Evolutionary conservation across 73 alveolate species (phyloP).

Genomic region (Diophrys sp.): DNA sequence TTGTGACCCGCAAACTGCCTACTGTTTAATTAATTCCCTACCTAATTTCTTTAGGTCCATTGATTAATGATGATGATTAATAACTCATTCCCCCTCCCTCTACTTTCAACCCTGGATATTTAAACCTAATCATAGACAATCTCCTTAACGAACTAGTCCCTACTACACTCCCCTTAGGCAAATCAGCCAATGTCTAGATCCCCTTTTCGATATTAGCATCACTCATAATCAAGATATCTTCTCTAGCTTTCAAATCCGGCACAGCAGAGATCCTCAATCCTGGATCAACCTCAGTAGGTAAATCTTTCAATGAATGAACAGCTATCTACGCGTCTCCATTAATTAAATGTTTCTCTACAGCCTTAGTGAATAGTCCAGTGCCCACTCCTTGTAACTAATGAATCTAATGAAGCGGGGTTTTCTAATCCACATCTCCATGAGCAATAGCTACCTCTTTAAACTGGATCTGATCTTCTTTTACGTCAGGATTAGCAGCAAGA

Average conservation of each 20-base stretch:
- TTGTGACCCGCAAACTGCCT: no score
- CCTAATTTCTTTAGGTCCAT: no score
- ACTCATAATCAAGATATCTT: slow-evolving; percentile 2
- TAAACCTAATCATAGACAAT: slow-evolving; percentile 57
- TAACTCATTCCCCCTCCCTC: no score
- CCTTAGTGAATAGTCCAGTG: slow-evolving; percentile 64
- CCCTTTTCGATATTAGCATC: slow-evolving; percentile 11
- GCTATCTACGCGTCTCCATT: slow-evolving; percentile 58
- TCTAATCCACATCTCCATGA: neutral
- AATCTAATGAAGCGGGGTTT: neutral
- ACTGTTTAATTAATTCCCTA: no score
- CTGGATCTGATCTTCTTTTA: neutral
- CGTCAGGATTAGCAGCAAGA: neutral
- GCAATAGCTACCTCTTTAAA: neutral
- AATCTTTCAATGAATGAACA: slow-evolving; percentile 70
- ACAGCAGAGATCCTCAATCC: slow-evolving; percentile 50
- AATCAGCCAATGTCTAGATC: slow-evolving; percentile 29
- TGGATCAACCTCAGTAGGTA: slow-evolving; percentile 58
- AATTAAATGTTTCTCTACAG: slow-evolving; percentile 55
- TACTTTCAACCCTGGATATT: slow-evolving; percentile 3
- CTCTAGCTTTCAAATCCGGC: slow-evolving; percentile 39
- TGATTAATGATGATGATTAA: no score
- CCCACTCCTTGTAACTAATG: slow-evolving; percentile 9
- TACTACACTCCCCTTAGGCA: slow-evolving; percentile 56
- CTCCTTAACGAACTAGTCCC: slow-evolving; percentile 73